phyloP scores from a whole-genome alignment of 225 moss, liverwort and hornwort genomes.

The Polytrichum commune region DNA sequence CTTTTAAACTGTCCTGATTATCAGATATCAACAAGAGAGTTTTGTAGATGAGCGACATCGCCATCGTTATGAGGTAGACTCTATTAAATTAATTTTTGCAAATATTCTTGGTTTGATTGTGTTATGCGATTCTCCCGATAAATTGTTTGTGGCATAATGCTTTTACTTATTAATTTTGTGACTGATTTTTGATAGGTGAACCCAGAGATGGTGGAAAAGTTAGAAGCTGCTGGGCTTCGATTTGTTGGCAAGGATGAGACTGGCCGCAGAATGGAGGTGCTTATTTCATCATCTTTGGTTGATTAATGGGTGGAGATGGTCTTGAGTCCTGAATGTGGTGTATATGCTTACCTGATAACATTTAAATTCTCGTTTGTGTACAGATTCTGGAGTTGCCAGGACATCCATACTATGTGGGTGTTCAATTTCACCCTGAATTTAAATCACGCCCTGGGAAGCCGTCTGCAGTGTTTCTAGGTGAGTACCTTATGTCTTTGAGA shows the following conservation, averaged over 20 bases:
- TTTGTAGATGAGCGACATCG: slow-evolving; percentile 87
- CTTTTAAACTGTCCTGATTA: not conserved
- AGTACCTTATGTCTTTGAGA: not conserved
- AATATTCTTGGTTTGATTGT: no score
- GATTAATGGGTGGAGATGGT: not conserved
- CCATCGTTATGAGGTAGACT: slow-evolving; percentile 82
- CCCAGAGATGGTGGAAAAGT: slow-evolving; percentile 80
- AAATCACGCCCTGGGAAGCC: slow-evolving; percentile 94
- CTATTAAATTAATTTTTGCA: not conserved
- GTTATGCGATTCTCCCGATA: not conserved
- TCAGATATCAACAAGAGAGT: slow-evolving; percentile 62
- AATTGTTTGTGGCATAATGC: not conserved
- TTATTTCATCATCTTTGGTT: no score
- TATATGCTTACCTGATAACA: not conserved
- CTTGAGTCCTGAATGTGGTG: not conserved
- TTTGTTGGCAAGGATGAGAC: slow-evolving; percentile 96
- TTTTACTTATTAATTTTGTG: not conserved
- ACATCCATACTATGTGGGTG: slow-evolving; percentile 88
- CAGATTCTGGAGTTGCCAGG: slow-evolving; percentile 84
- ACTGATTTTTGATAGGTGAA: slow-evolving; percentile 61
- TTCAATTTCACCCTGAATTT: slow-evolving; percentile 96
- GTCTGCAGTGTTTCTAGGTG: slow-evolving; percentile 82
- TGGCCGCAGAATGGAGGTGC: slow-evolving; percentile 92
- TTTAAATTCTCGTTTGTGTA: not conserved
- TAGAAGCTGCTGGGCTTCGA: slow-evolving; percentile 75